Percentiles rank a stretch among this genome's conserved stretches.
phyloP scores from a whole-genome alignment of 257 asterid genomes.

The Cordia subcordata region DNA sequence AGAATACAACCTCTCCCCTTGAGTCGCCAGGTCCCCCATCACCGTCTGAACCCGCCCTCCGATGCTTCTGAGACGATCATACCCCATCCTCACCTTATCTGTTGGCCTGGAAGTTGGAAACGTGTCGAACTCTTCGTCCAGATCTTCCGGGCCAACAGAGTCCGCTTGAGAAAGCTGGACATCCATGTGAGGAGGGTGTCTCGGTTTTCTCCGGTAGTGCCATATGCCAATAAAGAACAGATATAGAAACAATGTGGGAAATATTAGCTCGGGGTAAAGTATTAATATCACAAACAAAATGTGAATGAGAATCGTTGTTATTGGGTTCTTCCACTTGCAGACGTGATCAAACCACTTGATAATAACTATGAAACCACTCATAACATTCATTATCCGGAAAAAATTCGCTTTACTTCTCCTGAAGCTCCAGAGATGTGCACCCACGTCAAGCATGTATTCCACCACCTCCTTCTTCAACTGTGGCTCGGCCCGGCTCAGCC shows the following conservation, averaged over 20 bases:
- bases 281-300: constrained; percentile 48
- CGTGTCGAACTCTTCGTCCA: constrained; percentile 77
- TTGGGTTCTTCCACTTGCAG: constrained; percentile 78
- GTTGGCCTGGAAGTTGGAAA: constrained; percentile 56
- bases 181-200: constrained; percentile 90
- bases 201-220: constrained; percentile 72
- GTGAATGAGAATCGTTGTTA: constrained; percentile 73
- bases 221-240: constrained; percentile 62
- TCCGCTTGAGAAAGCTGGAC: constrained; percentile 66
- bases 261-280: constrained; percentile 51
- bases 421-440: constrained; percentile 73
- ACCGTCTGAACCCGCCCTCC: constrained; percentile 77
- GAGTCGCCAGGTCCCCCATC: constrained; percentile 77
- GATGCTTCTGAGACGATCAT: constrained; percentile 65
- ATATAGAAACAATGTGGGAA: constrained; percentile 69
- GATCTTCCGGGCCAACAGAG: constrained; percentile 44
- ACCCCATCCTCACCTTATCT: constrained; percentile 61
- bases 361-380: constrained; percentile 35
- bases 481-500: constrained; percentile 77
- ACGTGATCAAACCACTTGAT: constrained; percentile 71
- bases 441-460: constrained; percentile 66
- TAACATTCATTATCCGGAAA: constrained; percentile 37
- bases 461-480: constrained; percentile 60
- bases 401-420: constrained; percentile 79
- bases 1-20: constrained; percentile 65